Evolutionary conservation across 2,329 filamentous ascomycete species (phyloP).

Genomic region (Corynespora cassiicola): DNA sequence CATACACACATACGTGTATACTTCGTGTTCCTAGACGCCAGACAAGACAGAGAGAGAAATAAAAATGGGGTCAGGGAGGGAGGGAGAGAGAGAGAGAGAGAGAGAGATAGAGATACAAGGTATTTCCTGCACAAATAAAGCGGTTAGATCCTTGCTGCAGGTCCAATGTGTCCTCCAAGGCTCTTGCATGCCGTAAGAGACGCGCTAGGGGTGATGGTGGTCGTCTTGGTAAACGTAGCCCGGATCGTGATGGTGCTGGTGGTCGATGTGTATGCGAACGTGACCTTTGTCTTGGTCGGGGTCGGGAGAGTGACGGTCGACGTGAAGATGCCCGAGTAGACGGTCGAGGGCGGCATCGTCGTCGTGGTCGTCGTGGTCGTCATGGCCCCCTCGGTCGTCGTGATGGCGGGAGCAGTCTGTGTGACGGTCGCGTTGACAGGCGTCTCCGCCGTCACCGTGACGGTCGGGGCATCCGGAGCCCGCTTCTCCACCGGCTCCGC

Average conservation of each 20-base stretch:
- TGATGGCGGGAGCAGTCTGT: conserved; percentile 31
- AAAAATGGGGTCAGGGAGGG: too few relatives aligned
- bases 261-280: conserved; percentile 29
- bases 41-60: too few relatives aligned
- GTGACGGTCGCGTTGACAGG: conserved; percentile 41
- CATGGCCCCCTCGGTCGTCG: conserved; percentile 35
- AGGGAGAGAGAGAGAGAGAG: too few relatives aligned
- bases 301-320: conserved; percentile 44
- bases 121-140: too few relatives aligned
- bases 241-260: conserved; percentile 40
- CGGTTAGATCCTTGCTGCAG: too few relatives aligned
- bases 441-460: conserved; percentile 37
- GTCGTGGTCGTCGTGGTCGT: conserved; percentile 29
- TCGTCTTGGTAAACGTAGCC: conserved; percentile 41
- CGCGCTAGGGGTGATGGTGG: conserved; percentile 44
- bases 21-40: too few relatives aligned
- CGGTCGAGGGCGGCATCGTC: conserved; percentile 42
- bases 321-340: conserved; percentile 42
- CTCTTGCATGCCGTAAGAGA: conserved; percentile 42
- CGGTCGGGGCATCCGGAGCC: conserved; percentile 42
- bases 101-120: too few relatives aligned
- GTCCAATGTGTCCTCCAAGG: conserved; percentile 42
- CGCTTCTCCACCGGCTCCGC: conserved; percentile 34
- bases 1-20: too few relatives aligned
- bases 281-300: conserved; percentile 37